Conservation (phyloP, 2,329 filamentous ascomycete genomes). For the Dactylellina haptotyla region DNA sequence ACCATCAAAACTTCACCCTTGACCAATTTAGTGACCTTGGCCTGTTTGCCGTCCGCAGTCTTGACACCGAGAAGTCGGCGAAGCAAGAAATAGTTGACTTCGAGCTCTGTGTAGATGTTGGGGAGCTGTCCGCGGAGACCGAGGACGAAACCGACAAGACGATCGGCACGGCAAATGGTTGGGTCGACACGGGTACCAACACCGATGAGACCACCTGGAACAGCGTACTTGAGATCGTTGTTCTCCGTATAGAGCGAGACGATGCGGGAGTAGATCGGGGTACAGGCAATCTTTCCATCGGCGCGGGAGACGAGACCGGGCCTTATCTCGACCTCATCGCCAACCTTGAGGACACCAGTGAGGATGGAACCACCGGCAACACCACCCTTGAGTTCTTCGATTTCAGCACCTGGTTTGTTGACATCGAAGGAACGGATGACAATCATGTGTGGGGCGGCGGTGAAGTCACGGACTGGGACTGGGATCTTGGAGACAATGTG, state of each 20-base stretch:
- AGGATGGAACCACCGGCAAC: conserved; percentile 97
- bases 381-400: conserved; percentile 97
- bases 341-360: conserved; percentile 94
- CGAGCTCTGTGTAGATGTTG: conserved; percentile 97
- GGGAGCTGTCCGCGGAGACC: conserved; percentile 92
- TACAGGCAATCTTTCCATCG: conserved; percentile 92
- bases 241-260: conserved; percentile 96
- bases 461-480: conserved; percentile 89
- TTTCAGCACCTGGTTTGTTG: conserved; percentile 99
- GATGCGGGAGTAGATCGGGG: conserved; percentile 94
- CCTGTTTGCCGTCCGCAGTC: conserved; percentile 97
- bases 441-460: conserved; percentile 94
- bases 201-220: conserved; percentile 96
- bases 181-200: conserved; percentile 97
- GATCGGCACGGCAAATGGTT: conserved; percentile 97
- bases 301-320: conserved; percentile 98
- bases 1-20: conserved; percentile 99
- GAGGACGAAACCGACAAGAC: conserved; percentile 96
- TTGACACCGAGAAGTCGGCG: conserved; percentile 94
- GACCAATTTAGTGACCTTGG: conserved; percentile 96
- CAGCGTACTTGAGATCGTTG: conserved; percentile 98
- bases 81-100: conserved; percentile 99
- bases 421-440: conserved; percentile 99
- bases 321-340: conserved; percentile 97
- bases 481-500: conserved; percentile 95